phyloP scores from a whole-genome alignment of 306 rosid genomes.

The barrel medic (Medicago truncatula) region MtrunA17r5.0-ANR NC_053046.1:19293501-19294000 shows the following conservation, averaged over 20 bases:
- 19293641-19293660: neutral
- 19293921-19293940: too few relatives aligned
- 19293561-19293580: conserved; percentile 64
- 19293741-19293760: conserved; percentile 3
- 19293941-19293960: too few relatives aligned
- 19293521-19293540: conserved; percentile 62
- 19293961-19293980: too few relatives aligned
- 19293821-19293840: too few relatives aligned
- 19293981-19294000: too few relatives aligned
- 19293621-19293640: conserved; percentile 48
- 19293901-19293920: too few relatives aligned
- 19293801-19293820: too few relatives aligned
- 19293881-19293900: too few relatives aligned
- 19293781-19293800: too few relatives aligned
- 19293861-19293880: too few relatives aligned
- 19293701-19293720: conserved; percentile 14
- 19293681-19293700: conserved; percentile 35
- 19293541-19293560: conserved; percentile 31
- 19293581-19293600: conserved; percentile 93
- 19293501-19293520: conserved; percentile 86
- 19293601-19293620: conserved; percentile 98
- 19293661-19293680: neutral
- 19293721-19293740: neutral
- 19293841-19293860: too few relatives aligned
- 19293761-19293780: conserved; percentile 13